Conservation (phyloP, 2,329 filamentous ascomycete species). For the Fusarium coffeatum region DNA sequence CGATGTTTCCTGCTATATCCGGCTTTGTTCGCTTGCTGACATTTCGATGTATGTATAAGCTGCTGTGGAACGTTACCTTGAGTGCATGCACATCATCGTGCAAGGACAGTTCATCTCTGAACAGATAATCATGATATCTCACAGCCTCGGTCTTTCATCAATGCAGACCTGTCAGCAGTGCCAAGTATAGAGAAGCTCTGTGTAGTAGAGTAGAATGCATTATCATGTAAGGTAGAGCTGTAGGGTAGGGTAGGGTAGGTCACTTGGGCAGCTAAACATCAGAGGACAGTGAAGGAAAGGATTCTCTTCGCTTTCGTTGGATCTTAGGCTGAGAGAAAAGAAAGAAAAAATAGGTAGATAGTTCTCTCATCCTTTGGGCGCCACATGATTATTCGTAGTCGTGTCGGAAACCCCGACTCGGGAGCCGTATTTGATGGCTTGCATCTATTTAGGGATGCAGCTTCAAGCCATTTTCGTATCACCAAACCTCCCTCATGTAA, state of each 20-base stretch:
- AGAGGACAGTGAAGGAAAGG: not conserved
- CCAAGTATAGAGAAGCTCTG: not conserved
- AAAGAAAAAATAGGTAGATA: not conserved
- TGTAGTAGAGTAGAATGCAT: not conserved
- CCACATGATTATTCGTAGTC: not conserved
- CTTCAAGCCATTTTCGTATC: not conserved
- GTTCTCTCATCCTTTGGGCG: not conserved
- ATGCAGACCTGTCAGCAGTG: not conserved
- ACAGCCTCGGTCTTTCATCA: not conserved
- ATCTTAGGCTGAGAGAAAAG: not conserved
- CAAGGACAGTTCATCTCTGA: not conserved
- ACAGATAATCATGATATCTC: not conserved
- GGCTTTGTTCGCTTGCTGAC: not conserved
- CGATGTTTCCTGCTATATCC: not conserved
- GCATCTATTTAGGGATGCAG: not conserved
- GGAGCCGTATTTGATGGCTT: not conserved
- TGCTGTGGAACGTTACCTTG: constrained; percentile 9
- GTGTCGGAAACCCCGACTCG: not conserved
- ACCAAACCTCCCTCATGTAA: not conserved
- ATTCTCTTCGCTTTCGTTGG: not conserved
- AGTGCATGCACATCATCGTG: constrained; percentile 8
- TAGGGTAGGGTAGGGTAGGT: not conserved
- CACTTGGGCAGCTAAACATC: not conserved
- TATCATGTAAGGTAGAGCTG: not conserved
- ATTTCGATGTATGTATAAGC: not conserved